Evolutionary conservation across 2,329 filamentous ascomycete genomes (phyloP).

Genomic region (Aulographum hederae): DNA sequence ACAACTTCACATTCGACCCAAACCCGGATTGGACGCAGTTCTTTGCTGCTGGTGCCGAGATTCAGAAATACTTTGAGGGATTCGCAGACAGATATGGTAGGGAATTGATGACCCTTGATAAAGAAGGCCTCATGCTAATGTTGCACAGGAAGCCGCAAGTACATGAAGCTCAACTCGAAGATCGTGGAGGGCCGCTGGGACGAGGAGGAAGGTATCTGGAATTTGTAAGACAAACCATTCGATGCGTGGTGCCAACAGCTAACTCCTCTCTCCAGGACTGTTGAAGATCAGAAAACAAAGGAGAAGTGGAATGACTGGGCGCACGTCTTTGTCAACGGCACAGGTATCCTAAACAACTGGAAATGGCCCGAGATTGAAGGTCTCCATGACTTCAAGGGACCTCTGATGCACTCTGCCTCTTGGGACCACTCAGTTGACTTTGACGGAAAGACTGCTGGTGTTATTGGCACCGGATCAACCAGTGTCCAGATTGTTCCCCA

Average conservation of each 20-base stretch:
- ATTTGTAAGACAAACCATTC: no score
- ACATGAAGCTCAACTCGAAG: slow-evolving; percentile 15
- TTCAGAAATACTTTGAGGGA: slow-evolving; percentile 22
- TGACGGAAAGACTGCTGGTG: slow-evolving; percentile 26
- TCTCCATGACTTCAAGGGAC: slow-evolving; percentile 30
- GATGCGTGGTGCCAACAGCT: no score
- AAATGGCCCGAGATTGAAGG: slow-evolving; percentile 35
- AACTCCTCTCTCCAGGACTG: no score
- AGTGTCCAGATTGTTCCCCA: slow-evolving; percentile 18
- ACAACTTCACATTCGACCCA: slow-evolving; percentile 42
- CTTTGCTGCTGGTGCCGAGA: slow-evolving; percentile 24
- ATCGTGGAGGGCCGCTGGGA: slow-evolving; percentile 19
- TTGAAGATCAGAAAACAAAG: slow-evolving; percentile 15
- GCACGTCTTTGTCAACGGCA: slow-evolving; percentile 29
- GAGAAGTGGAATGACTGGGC: slow-evolving; percentile 20
- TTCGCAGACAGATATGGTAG: slow-evolving; percentile 22
- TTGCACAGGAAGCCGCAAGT: no score
- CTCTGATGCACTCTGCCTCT: slow-evolving; percentile 34
- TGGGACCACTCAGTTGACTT: slow-evolving; percentile 38
- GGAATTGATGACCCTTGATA: no score
- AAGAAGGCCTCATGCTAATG: no score
- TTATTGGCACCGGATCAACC: slow-evolving; percentile 32
- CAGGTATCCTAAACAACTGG: slow-evolving; percentile 32
- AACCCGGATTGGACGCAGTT: slow-evolving; percentile 42
- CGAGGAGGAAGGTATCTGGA: slow-evolving; percentile 15